These are phyloP conservation scores for Xylaria sp. DNA, from an alignment of 495 filamentous ascomycete genomes.

Conservation along the genomic window DNA sequence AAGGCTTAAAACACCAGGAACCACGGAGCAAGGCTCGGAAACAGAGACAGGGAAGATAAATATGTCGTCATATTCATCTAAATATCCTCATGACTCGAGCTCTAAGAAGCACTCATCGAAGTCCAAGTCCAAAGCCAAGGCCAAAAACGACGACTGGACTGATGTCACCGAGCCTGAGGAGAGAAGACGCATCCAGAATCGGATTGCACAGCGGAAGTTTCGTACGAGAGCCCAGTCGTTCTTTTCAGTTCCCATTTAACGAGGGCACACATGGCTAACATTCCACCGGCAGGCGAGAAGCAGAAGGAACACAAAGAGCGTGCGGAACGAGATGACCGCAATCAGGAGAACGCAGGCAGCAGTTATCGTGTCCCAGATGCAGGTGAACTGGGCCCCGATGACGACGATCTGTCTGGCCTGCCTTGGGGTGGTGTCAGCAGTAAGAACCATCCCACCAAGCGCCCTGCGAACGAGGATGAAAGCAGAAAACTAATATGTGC, in stretches of 20 bases:
- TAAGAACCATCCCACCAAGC: constrained; percentile 12
- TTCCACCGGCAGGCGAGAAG: constrained; percentile 60
- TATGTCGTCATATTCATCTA: constrained; percentile 46
- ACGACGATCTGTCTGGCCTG: constrained; percentile 61
- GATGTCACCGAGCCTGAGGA: constrained; percentile 66
- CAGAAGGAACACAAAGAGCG: constrained; percentile 64
- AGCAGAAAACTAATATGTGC: constrained; percentile 13
- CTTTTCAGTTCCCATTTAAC: background rate
- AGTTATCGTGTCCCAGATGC: constrained; percentile 63
- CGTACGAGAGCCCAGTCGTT: constrained; percentile 47
- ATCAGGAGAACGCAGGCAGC: constrained; percentile 60
- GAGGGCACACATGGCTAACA: constrained; percentile 31
- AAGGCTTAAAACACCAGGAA: background rate
- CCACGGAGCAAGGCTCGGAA: constrained; percentile 1
- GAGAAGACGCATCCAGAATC: constrained; percentile 66
- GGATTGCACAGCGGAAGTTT: constrained; percentile 67
- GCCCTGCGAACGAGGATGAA: background rate
- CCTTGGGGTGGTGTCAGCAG: constrained; percentile 68
- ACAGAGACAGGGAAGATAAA: constrained; percentile 26
- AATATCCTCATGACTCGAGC: constrained; percentile 32
- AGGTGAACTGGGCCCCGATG: constrained; percentile 53
- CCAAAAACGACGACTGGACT: constrained; percentile 62
- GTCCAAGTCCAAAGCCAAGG: constrained; percentile 40
- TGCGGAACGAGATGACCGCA: constrained; percentile 60
- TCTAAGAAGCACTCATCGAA: constrained; percentile 43